phyloP scores from a whole-genome alignment of 768 basidiomycete species.

The Chalciporus sphaerocephalus region DNA sequence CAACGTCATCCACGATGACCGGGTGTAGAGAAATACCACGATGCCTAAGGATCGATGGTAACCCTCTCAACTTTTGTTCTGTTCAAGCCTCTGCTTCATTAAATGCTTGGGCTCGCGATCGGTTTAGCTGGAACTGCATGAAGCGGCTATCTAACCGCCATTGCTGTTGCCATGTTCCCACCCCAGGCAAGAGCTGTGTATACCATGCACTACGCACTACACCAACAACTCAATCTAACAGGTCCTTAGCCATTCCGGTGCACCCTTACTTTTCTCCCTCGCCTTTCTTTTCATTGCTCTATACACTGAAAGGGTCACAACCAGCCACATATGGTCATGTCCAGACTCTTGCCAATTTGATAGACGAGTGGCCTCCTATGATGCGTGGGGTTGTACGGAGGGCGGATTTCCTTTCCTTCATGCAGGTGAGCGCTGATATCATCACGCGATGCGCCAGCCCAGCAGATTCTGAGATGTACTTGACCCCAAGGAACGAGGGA shows the following conservation, averaged over 20 bases:
- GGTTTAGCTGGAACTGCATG: constrained; percentile 14
- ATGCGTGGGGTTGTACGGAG: constrained; percentile 30
- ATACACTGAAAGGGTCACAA: constrained; percentile 22
- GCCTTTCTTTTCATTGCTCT: constrained; percentile 11
- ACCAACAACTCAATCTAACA: constrained; percentile 5
- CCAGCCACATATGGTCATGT: constrained; percentile 33
- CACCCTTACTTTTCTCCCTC: constrained; percentile 20
- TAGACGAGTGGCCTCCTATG: constrained; percentile 35
- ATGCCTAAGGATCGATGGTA: constrained; percentile 20
- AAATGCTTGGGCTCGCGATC: constrained; percentile 32
- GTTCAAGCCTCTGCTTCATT: constrained; percentile 24
- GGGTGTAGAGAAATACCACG: constrained; percentile 24
- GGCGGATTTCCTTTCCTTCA: constrained; percentile 4
- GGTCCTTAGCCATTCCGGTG: constrained; percentile 26
- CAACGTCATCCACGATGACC: constrained; percentile 29
- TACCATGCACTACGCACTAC: neutral
- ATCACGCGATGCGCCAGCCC: neutral
- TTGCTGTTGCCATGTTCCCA: constrained; percentile 25
- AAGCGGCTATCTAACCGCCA: constrained; percentile 7
- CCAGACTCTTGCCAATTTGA: constrained; percentile 32
- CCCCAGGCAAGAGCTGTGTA: constrained; percentile 17
- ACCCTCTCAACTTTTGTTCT: constrained; percentile 16
- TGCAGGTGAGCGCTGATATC: constrained; percentile 19
- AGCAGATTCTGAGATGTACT: neutral
- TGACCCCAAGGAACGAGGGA: constrained; percentile 21